Conservation (phyloP, 805 yeast genomes). For the Isabelozyma heimii region DNA sequence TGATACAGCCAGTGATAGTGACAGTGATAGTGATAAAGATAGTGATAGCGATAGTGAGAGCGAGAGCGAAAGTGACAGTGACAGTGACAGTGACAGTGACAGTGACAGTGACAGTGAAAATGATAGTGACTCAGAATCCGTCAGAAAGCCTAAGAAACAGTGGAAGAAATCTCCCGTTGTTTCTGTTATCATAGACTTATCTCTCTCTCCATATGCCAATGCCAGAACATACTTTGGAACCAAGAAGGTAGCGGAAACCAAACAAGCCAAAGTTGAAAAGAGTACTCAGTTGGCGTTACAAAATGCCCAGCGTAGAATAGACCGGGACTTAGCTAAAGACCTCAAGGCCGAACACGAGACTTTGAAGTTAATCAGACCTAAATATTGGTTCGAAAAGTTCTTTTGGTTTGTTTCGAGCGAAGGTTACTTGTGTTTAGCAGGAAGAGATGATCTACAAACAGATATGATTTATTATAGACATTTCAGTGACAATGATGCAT, state of each 20-base stretch:
- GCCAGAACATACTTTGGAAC: slow-evolving; percentile 78
- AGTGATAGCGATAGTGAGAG: slow-evolving; percentile 14
- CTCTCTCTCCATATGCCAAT: slow-evolving; percentile 81
- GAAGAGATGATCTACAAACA: slow-evolving; percentile 75
- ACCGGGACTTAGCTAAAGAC: slow-evolving; percentile 63
- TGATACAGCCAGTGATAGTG: slow-evolving; percentile 38
- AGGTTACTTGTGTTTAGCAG: slow-evolving; percentile 82
- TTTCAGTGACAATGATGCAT: slow-evolving; percentile 67
- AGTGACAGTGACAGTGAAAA: slow-evolving; percentile 8
- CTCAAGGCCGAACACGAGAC: slow-evolving; percentile 51
- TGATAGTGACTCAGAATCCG: slow-evolving; percentile 3
- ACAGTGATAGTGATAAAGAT: slow-evolving; percentile 36
- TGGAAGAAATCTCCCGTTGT: slow-evolving; percentile 19
- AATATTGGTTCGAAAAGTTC: slow-evolving; percentile 91
- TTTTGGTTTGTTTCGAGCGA: slow-evolving; percentile 93
- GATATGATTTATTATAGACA: slow-evolving; percentile 80
- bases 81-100: slow-evolving; percentile 12
- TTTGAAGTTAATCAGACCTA: slow-evolving; percentile 62
- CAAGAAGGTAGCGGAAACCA: slow-evolving; percentile 70
- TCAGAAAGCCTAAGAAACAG: slow-evolving; percentile 8
- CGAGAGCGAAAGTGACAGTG: slow-evolving; percentile 5
- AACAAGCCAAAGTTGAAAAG: slow-evolving; percentile 77
- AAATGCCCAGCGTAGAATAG: slow-evolving; percentile 77
- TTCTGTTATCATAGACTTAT: slow-evolving; percentile 63
- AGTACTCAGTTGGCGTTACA: slow-evolving; percentile 75